These are phyloP conservation scores for Mayamaea pseudoterrestris DNA, from an alignment of 108 stramenopile genomes.

Conservation along the genomic window DNA sequence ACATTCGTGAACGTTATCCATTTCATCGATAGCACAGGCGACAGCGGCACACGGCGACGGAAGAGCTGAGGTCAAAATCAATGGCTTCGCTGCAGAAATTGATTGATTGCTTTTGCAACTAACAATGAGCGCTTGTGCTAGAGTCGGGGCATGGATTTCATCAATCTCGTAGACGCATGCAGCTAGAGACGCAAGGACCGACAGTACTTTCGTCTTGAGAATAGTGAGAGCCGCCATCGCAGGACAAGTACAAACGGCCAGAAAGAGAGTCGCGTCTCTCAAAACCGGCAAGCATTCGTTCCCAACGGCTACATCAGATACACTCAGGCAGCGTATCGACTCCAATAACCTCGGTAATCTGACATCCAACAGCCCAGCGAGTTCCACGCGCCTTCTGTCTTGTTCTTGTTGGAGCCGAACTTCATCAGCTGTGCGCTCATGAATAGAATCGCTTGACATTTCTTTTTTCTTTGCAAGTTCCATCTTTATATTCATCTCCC, in stretches of 20 bases:
- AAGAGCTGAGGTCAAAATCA: constrained; percentile 22
- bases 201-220: constrained; percentile 23
- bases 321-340: constrained; percentile 38
- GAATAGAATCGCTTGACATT: constrained; percentile 9
- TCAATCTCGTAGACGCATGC: constrained; percentile 80
- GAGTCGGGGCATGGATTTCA: constrained; percentile 46
- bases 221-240: constrained; percentile 17
- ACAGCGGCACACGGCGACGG: constrained; percentile 72
- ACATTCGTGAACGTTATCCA: constrained; percentile 66
- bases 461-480: constrained; percentile 65
- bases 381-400: constrained; percentile 23
- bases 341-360: constrained; percentile 30
- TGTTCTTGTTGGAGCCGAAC: constrained; percentile 40
- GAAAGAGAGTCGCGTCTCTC: constrained; percentile 23
- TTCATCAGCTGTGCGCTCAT: constrained; percentile 50
- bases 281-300: constrained; percentile 55
- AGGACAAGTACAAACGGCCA: constrained; percentile 36
- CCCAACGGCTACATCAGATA: constrained; percentile 78
- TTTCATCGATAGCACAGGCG: constrained; percentile 56
- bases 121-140: constrained; percentile 51
- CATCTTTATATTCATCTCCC: constrained; percentile 77
- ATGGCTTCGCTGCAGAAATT: constrained; percentile 1
- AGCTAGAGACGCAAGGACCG: constrained; percentile 50
- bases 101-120: constrained; percentile 20
- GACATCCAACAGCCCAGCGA: constrained; percentile 20